A percentile compares a stretch with the other conserved stretches of the same genome.
These are phyloP conservation scores for Sergeia podlipaevii DNA, from an alignment of 208 protist genomes.

Conservation along the genomic window DNA sequence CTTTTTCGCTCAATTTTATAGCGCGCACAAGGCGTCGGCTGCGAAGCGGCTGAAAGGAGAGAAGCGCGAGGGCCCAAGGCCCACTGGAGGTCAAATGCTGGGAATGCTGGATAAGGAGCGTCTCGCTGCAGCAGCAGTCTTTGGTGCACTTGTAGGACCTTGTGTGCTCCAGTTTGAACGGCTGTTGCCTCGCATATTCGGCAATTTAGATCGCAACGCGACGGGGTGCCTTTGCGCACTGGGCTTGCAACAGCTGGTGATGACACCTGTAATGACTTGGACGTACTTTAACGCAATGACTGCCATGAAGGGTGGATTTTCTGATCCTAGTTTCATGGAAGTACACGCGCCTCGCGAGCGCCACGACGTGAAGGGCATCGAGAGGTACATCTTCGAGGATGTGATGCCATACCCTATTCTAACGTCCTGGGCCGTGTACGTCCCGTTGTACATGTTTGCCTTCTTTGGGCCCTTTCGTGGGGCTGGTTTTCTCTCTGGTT, in stretches of 20 bases:
- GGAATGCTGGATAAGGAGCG: conserved; percentile 53
- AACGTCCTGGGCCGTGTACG: conserved; percentile 63
- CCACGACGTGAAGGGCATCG: conserved; percentile 46
- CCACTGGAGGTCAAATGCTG: conserved; percentile 41
- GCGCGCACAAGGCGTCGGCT: conserved; percentile 47
- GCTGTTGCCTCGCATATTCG: conserved; percentile 31
- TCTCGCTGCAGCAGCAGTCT: conserved; percentile 29
- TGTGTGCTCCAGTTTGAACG: conserved; percentile 16
- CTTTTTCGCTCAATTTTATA: conserved; percentile 72
- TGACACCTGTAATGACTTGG: conserved; percentile 59
- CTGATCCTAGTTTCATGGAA: conserved; percentile 48
- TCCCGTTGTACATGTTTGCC: conserved; percentile 33
- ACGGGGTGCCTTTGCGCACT: conserved; percentile 43
- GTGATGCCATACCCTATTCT: conserved; percentile 69
- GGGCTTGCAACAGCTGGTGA: conserved; percentile 52
- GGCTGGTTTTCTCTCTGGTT: conserved; percentile 10
- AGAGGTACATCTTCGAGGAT: conserved; percentile 44
- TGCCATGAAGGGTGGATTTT: conserved; percentile 46
- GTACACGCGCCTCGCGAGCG: conserved; percentile 22
- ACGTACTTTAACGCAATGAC: conserved; percentile 75
- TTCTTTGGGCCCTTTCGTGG: conserved; percentile 35
- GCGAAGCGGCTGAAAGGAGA: conserved; percentile 32
- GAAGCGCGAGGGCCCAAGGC: conserved; percentile 22
- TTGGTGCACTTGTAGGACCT: conserved; percentile 35
- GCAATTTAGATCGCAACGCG: conserved; percentile 21